Evolutionary conservation across 352 stramenopile genomes (phyloP), one percentile per base, ranked within the genome.

Genomic region (Thalassiosira livingstoniorum): DNA sequence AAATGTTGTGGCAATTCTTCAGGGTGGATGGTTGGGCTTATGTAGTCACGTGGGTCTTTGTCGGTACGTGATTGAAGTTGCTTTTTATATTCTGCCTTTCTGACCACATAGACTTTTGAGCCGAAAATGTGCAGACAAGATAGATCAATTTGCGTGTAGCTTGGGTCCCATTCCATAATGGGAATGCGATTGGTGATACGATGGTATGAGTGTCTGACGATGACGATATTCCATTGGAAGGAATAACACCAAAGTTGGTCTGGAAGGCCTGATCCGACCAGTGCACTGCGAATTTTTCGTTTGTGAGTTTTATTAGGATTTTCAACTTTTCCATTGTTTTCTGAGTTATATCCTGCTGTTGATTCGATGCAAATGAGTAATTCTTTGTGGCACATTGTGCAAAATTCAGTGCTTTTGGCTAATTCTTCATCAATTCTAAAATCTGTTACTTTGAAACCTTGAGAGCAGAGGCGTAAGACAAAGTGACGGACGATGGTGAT

Each of bases 271-370:
- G 57, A n/a, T 53, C 63, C 60, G 35, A 78, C 74, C 1, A 83
- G 43, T 2, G 29, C 54, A n/a, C 58, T 42, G 18, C 66, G 7
- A 25, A 57, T 42, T n/a, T 1, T 69, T 29, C 31, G 23, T 35
- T 83, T 83, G 66, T 74, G 43, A n/a, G 75, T 78, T 5, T 32
- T 27, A 31, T 66, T 35, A 21, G 67, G 75, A 32, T 42, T 31
- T 67, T 83, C 75, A 29, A 47, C 75, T 39, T 11, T 43, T 35
- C 66, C 66, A 57, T 78, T 83, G 25, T 74, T 74, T 23, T 32
- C 55, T 27, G 67, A 83, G 21, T 58, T 25, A 55, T 78, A 78
- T 18, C 75, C 67, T 23, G 58, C 65, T 54, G 67, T 83, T 21
- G 67, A 65, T 61, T 83, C 31, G 2, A 83, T 4, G 21, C 23